These are phyloP conservation scores for Wickerhamomyces sp. DNA, from an alignment of 1,139 yeast species.

Conservation along the genomic window DNA sequence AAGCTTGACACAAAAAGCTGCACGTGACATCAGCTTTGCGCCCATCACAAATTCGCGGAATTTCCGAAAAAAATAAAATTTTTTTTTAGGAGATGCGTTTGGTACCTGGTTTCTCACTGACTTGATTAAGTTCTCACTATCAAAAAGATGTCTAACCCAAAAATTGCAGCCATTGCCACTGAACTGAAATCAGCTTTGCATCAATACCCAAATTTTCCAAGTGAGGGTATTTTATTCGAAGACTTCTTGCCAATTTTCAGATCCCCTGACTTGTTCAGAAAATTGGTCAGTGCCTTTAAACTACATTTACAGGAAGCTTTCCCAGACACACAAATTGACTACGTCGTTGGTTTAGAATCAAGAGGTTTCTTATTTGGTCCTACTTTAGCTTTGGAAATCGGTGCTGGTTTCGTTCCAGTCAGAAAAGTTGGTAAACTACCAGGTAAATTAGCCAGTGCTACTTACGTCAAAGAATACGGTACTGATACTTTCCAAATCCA, in stretches of 20 bases:
- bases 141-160: constrained; percentile 4
- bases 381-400: constrained; percentile 80
- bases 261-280: constrained; percentile 73
- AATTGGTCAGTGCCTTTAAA: constrained; percentile 76
- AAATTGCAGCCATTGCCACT: constrained; percentile 39
- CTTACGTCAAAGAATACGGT: constrained; percentile 90
- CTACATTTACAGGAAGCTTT: constrained; percentile 57
- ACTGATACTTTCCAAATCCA: constrained; percentile 86
- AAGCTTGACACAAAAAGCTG: neutral
- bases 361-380: constrained; percentile 98
- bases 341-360: constrained; percentile 90
- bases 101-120: too few species aligned
- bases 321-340: constrained; percentile 62
- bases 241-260: constrained; percentile 93
- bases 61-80: neutral
- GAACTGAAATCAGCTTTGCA: constrained; percentile 63
- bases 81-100: neutral
- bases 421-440: constrained; percentile 96
- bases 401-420: constrained; percentile 90
- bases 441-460: constrained; percentile 70
- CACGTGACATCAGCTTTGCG: neutral
- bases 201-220: constrained; percentile 91
- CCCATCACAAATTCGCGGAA: neutral
- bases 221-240: constrained; percentile 89
- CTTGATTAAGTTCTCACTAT: too few species aligned